Base-by-base conservation (phyloP, 345 rosid species). In the Rhodamnia rubescens region DNA sequence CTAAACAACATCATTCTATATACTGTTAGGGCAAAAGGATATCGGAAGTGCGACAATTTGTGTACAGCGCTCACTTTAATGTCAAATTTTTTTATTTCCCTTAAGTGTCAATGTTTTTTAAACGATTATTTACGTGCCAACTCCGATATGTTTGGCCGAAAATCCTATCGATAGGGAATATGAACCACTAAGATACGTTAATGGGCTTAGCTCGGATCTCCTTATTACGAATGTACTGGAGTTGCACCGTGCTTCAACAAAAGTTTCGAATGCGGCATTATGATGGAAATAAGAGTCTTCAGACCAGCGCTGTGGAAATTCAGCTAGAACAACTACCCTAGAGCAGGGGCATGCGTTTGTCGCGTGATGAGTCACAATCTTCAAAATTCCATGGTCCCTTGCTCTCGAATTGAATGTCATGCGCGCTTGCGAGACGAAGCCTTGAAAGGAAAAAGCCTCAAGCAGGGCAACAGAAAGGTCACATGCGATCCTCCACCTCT, bases 41-140 rank as follows among this genome's bases (percentile, higher is more conserved):
- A 11, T 10, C 0, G 4, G 1, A 10, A 49, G 12, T 11, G 13
- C 2, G 0, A 3, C 6, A 10, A 10, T 11, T 49, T 10, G 13
- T 1, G 2, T 2, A 49, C 51, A 0, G 2, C 13, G 3, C 13
- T 49, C 0, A 49, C 12, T 49, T 49, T 44, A 4, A 42, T 42
- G 47, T 42, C 47, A 42, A 3, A 4, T 42, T 42, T 42, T 42
- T 42, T 42, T 42, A 4, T 42, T 42, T 40, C 44, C 7, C 44
- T 42, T 6, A 42, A 4, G 44, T 42, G 44, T 6, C 44, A 42
- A 42, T 42, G 40, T 36, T 42, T 42, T 42, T 42, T 8, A 47
- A 47, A 47, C 11, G 11, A 47, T 47, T 47, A 42, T 42, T 47
- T 47, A 0, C 1, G 11, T 47, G 11, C 50, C 2, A 47, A 47